Base-by-base conservation (phyloP, 495 filamentous ascomycete species). In the Penicillium samsonianum region DNA sequence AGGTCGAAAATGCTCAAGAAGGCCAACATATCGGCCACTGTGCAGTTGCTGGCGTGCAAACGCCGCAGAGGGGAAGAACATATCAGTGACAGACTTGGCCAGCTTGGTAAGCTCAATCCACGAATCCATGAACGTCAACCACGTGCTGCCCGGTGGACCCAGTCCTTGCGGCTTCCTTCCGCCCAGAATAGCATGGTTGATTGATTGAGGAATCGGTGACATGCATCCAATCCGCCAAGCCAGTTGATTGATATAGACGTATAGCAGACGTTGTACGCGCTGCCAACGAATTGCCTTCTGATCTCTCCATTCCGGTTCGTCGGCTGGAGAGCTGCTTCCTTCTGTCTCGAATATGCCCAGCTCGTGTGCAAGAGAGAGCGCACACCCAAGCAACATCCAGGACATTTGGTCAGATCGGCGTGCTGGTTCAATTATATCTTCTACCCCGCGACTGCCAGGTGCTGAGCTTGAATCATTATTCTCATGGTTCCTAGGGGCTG, bases 341-440 rank as follows among this genome's bases (percentile, higher is more conserved):
- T 78, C 72, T 1, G 73, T 69, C 47, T 82, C 79, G 48, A 80
- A 82, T 8, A 82, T 70, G 1, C 78, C 78, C 19, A 82, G 61
- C 51, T 81, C 80, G 50, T 82, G 77, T 0, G 77, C 73, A 17
- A 82, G 71, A n/a, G 78, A 79, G 11, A 81, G 59, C 0, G 75
- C 80, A 58, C 73, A 80, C 0, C 80, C 80, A 16, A 82, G 71
- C 7, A 79, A 59, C 77, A 82, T 82, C 80, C 80, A 83, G 0
- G 79, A 81, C 80, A 83, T 82, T n/a, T 79, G 76, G 58, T 83
- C 80, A 1, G 79, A 82, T 57, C 80, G 62, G 47, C 75, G 70
- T 10, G 80, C 79, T 4, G 79, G 79, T 50, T 83, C 80, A 49
- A 80, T 77, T 63, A 79, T 77, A 49, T 79, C 77, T 46, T 78